Conservation (phyloP, 768 basidiomycete species). For the Termitomyces sp. region DNA sequence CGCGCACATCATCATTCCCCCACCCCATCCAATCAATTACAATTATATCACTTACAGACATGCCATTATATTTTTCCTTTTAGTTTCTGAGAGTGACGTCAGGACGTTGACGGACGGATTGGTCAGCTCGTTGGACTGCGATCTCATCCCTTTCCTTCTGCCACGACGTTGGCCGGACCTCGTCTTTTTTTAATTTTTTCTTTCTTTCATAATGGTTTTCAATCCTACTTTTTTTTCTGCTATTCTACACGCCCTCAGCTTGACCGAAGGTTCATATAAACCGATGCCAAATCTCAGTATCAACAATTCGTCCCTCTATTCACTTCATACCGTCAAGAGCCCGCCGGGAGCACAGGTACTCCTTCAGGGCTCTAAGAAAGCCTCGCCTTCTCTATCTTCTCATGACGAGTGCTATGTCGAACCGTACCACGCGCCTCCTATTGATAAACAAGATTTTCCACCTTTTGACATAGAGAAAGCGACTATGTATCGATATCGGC, state of each 20-base stretch:
- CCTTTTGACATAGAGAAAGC: constrained; percentile 46
- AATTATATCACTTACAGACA: constrained; percentile 18
- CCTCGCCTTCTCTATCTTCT: constrained; percentile 1
- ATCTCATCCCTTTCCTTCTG: not conserved
- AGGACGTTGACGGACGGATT: not conserved
- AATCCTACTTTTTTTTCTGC: constrained; percentile 17
- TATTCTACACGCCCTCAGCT: constrained; percentile 24
- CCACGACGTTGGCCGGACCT: constrained; percentile 16
- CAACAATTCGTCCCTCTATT: not conserved
- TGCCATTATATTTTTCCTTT: constrained; percentile 1
- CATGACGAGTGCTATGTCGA: constrained; percentile 20
- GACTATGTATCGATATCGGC: constrained; percentile 51
- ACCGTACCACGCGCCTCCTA: constrained; percentile 23
- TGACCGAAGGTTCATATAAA: constrained; percentile 25
- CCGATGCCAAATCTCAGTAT: constrained; percentile 13
- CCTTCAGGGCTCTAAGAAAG: not conserved
- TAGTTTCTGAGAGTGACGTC: not conserved
- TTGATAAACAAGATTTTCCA: constrained; percentile 31
- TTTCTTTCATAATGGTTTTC: constrained; percentile 16
- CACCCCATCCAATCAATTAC: constrained; percentile 18
- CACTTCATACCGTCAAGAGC: not conserved
- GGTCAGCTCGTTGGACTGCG: not conserved
- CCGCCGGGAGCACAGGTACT: constrained; percentile 1
- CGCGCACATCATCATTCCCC: constrained; percentile 35
- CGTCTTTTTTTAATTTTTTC: constrained; percentile 6